Base-by-base conservation (phyloP, 108 stramenopile species). In the Cyclotella choctawhatcheeana region DNA sequence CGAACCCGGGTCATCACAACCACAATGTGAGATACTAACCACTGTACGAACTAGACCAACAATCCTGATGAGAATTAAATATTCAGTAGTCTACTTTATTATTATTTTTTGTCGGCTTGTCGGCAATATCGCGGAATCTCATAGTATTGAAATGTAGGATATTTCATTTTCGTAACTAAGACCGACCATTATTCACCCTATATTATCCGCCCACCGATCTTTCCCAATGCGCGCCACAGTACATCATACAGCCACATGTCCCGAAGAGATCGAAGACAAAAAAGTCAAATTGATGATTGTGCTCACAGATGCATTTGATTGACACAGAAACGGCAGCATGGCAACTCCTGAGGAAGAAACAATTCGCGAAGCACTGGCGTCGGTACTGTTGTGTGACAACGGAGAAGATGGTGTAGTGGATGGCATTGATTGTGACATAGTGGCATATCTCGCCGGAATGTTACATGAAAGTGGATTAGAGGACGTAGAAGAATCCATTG, bases 391-490 rank as follows among this genome's bases (percentile, higher is more conserved):
- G 37, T 37, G 65, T 58, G 58, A 53, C 30, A 67, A 35, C 22
- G 50, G 62, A 34, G 69, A 58, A 20, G 64, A 66, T 55, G 77
- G 77, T 20, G 52, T 77, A 43, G 53, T 69, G 8, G 76, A 77
- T 13, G 76, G 76, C 21, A 78, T 78, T 22, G 77, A 78, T 44
- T 62, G 64, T 44, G 64, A 91, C 62, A 69, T 90, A 43, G 79
- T 93, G 22, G 58, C 77, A 17, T 93, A 93, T 58, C 83, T 93
- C 25, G 73, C 88, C 7, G 89, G 89, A 18, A 74, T 90, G 82
- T 60, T 90, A 22, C 60, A 61, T 61, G 67, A 82, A 75, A 37
- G 74, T 64, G 54, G 68, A 13, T 47, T 80, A 17, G 77, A 71
- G 5, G 77, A 79, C 34, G 27, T 89, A 3, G 84, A 85, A 58